Conservation (phyloP, 2,329 filamentous ascomycete species). For the Colletotrichum cuscutae region DNA sequence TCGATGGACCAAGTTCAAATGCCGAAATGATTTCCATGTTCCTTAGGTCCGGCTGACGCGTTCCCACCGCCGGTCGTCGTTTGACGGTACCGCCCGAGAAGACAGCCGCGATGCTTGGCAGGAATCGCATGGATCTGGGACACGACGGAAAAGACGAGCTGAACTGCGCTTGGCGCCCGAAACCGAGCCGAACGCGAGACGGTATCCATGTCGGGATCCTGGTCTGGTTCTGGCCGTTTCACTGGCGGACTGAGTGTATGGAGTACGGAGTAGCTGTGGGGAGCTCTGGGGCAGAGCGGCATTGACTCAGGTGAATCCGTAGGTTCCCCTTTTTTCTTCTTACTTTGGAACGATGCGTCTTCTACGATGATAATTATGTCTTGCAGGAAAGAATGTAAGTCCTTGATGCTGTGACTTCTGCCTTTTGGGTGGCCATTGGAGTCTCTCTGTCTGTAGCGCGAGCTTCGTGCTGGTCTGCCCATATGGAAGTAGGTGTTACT, state of each 20-base stretch:
- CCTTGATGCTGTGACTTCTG: not conserved
- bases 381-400: not conserved
- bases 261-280: not conserved
- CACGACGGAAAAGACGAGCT: not conserved
- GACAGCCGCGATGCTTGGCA: not conserved
- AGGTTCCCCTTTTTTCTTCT: not conserved
- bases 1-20: not conserved
- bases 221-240: not conserved
- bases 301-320: not conserved
- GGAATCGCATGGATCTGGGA: not conserved
- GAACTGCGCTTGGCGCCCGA: not conserved
- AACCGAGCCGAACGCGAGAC: not conserved
- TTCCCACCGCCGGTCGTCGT: not conserved
- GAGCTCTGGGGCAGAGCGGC: not conserved
- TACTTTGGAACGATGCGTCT: not conserved
- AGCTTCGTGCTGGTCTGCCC: no score
- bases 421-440: not conserved
- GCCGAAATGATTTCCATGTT: not conserved
- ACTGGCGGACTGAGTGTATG: not conserved
- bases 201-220: not conserved
- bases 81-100: not conserved
- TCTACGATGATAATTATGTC: not conserved
- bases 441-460: no score
- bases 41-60: no score
- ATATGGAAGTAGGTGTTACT: not conserved